Conservation (phyloP, 2,329 filamentous ascomycete species). For the Trichophyton simii region DNA sequence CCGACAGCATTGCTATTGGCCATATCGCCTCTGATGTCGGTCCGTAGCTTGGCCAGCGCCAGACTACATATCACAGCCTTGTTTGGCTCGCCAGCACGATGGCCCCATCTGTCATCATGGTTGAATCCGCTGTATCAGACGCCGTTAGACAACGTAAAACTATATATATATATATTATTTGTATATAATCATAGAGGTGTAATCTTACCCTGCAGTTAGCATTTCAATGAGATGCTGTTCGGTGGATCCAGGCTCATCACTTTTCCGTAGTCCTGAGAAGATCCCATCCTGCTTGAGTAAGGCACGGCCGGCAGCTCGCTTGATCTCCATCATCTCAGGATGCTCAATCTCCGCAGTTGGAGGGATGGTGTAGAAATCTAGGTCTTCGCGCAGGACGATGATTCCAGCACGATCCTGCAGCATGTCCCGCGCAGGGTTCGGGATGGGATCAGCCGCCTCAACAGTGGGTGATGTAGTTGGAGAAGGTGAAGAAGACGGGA, state of each 20-base stretch:
- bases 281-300: constrained; percentile 83
- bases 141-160: neutral
- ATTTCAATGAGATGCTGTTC: constrained; percentile 99
- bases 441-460: constrained; percentile 59
- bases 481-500: constrained; percentile 54
- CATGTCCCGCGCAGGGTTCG: constrained; percentile 59
- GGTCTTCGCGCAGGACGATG: constrained; percentile 87
- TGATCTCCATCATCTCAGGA: constrained; percentile 87
- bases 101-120: constrained; percentile 88
- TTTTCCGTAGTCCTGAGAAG: constrained; percentile 87
- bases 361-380: constrained; percentile 95
- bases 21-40: constrained; percentile 69
- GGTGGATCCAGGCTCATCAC: constrained; percentile 89
- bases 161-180: neutral
- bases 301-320: constrained; percentile 79
- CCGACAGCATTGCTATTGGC: constrained; percentile 68
- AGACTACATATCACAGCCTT: constrained; percentile 98
- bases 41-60: constrained; percentile 80
- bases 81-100: constrained; percentile 92
- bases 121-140: constrained; percentile 68
- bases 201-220: constrained; percentile 83
- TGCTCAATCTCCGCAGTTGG: constrained; percentile 73
- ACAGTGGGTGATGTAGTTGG: constrained; percentile 50
- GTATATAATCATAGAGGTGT: neutral
- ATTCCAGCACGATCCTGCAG: constrained; percentile 82